phyloP scores from a whole-genome alignment of 495 filamentous ascomycete species.

The Penicillium coffeae region DNA sequence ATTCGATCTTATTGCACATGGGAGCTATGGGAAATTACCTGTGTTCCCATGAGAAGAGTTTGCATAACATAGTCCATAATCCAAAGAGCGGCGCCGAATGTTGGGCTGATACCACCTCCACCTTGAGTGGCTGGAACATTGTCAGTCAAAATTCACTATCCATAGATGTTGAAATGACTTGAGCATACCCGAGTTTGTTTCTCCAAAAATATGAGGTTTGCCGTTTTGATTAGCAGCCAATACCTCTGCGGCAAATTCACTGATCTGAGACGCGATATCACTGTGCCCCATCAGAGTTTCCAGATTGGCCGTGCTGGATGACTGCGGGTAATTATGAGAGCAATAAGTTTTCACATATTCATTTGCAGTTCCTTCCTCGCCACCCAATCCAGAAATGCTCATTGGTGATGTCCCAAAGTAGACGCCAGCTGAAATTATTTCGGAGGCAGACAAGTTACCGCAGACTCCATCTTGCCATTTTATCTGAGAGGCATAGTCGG shows the following conservation, averaged over 20 bases:
- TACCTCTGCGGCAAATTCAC: slow-evolving; percentile 47
- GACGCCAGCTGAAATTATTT: slow-evolving; percentile 56
- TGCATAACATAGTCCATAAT: slow-evolving; percentile 57
- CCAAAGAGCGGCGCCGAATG: slow-evolving; percentile 57
- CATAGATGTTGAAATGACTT: too few species aligned
- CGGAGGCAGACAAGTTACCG: slow-evolving; percentile 36
- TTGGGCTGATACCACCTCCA: slow-evolving; percentile 48
- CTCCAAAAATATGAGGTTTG: slow-evolving; percentile 55
- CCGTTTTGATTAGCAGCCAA: slow-evolving; percentile 38
- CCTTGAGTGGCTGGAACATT: slow-evolving; percentile 32
- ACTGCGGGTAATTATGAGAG: slow-evolving; percentile 60
- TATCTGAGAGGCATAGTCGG: slow-evolving; percentile 52
- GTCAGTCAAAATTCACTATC: too few species aligned
- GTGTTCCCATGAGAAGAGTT: slow-evolving; percentile 43
- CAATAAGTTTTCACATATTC: slow-evolving; percentile 51
- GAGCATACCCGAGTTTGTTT: slow-evolving; percentile 56
- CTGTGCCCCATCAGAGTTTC: slow-evolving; percentile 50
- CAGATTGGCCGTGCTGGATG: slow-evolving; percentile 31
- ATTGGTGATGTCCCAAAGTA: slow-evolving; percentile 49
- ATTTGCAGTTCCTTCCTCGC: slow-evolving; percentile 44
- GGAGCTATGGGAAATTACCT: too few species aligned
- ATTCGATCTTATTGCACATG: too few species aligned
- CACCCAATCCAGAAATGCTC: slow-evolving; percentile 49
- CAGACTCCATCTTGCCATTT: slow-evolving; percentile 52
- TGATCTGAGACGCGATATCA: slow-evolving; percentile 43